Evolutionary conservation across 768 basidiomycete genomes (phyloP), one percentile per base, ranked within the genome.

Genomic region (Chalciporus chontae): DNA sequence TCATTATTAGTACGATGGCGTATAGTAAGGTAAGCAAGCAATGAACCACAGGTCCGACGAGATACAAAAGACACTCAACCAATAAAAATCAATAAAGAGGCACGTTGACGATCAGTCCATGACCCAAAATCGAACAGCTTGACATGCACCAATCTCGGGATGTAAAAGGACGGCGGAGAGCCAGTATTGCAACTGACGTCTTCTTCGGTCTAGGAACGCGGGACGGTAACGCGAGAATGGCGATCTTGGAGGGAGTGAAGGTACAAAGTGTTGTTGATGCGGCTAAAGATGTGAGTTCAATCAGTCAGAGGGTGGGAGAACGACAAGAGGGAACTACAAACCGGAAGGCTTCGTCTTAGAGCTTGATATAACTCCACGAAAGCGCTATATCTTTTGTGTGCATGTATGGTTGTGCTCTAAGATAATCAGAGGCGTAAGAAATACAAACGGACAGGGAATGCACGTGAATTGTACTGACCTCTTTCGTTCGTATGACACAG

Each of bases 161-260:
- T 88, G 85, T 1, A 88, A 68, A 0, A 88, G 60, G 2, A 87
- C 75, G 0, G 77, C 65, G 0, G 79, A 75, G 3, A 89, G 79
- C 83, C 84, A 89, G 49, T 79, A 77, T 61, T 87, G 78, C 3
- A 87, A 71, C 11, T 73, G 72, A 31, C 77, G 73, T 8, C 84
- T 72, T 10, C 86, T 73, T 11, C 73, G 73, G 43, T 87, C 84
- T 3, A 88, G 77, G 65, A 89, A 88, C 0, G 77, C 78, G 0
- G 81, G 77, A 10, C 87, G 72, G 59, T 84, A 87, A 19, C 81
- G 79, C 1, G 85, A 75, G 0, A 87, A 69, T 0, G 86, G 80
- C 0, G 79, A 75, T 68, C 88, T 89, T 0, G 87, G 84, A 0
- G 86, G 87, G 4, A 89, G 74, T 3, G 69, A 41, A 2, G 85